Conservation (phyloP, 139 green algal genomes). For the Chlorella sp. region DNA sequence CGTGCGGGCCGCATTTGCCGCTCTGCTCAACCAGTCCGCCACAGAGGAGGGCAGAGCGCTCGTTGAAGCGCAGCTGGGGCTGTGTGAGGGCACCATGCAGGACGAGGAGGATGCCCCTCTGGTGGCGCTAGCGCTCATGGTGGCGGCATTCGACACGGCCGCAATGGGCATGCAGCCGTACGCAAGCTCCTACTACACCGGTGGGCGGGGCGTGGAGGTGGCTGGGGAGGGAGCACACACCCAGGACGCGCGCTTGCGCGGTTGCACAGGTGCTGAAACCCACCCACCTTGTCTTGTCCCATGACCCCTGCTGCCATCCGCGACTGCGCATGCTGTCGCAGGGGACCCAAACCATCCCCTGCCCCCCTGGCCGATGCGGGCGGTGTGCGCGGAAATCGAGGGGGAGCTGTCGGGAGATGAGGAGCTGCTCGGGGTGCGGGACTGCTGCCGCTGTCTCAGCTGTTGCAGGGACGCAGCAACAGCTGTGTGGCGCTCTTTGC, state of each 20-base stretch:
- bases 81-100: background rate
- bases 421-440: conserved; percentile 32
- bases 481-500: too few relatives aligned
- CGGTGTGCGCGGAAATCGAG: conserved; percentile 57
- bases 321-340: background rate
- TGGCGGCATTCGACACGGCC: conserved; percentile 69
- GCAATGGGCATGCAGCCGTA: conserved; percentile 84
- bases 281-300: too few relatives aligned
- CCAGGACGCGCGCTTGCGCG: too few relatives aligned
- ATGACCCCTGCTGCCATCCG: too few relatives aligned
- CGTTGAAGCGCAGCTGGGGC: conserved; percentile 11
- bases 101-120: background rate
- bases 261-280: too few relatives aligned
- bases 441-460: background rate
- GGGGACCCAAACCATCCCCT: conserved; percentile 44
- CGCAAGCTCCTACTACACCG: conserved; percentile 47
- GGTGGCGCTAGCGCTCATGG: conserved; percentile 46
- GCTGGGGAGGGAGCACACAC: background rate
- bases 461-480: too few relatives aligned
- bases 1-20: conserved; percentile 45
- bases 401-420: background rate
- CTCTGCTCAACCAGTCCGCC: conserved; percentile 55
- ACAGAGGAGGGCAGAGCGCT: conserved; percentile 13
- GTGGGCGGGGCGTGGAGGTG: background rate
- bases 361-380: conserved; percentile 72